phyloP scores from a whole-genome alignment of 2,329 filamentous ascomycete species.

The Fusarium sp. region DNA sequence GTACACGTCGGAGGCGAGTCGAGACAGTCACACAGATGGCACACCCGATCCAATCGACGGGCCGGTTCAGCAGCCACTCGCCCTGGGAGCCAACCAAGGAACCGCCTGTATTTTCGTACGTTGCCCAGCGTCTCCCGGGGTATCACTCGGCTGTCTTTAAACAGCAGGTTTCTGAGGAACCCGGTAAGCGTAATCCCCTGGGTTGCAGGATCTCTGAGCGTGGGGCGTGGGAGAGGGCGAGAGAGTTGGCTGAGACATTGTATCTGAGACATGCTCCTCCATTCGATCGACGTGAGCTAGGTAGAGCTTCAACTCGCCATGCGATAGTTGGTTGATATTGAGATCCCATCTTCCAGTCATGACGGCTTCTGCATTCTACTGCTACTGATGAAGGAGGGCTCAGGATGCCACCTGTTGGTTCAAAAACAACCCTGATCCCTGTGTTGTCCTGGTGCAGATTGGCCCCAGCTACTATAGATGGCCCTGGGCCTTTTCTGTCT shows the following conservation, averaged over 20 bases:
- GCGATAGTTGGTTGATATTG: not conserved
- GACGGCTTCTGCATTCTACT: not conserved
- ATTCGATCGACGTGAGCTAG: constrained; percentile 11
- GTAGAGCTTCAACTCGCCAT: not conserved
- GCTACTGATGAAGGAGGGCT: not conserved
- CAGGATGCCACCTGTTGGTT: not conserved
- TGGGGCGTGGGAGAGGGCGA: constrained; percentile 10
- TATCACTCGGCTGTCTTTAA: constrained; percentile 19
- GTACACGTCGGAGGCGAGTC: constrained; percentile 34
- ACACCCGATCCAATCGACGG: constrained; percentile 32
- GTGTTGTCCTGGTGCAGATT: not conserved
- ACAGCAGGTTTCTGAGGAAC: not conserved
- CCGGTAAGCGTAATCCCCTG: not conserved
- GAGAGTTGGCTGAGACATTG: constrained; percentile 27
- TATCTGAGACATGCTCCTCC: constrained; percentile 35
- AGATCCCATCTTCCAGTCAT: not conserved
- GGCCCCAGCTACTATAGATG: not conserved
- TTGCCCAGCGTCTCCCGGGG: constrained; percentile 31
- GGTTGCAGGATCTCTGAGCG: constrained; percentile 36
- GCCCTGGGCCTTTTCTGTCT: not conserved
- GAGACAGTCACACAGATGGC: constrained; percentile 27
- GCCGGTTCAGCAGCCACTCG: constrained; percentile 38
- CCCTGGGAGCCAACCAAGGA: constrained; percentile 36
- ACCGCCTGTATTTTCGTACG: constrained; percentile 42
- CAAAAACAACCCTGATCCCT: not conserved